Evolutionary conservation across 2,329 filamentous ascomycete species (phyloP), one percentile per base, ranked within the genome.

Genomic region (Fusarium praegraminearum): DNA sequence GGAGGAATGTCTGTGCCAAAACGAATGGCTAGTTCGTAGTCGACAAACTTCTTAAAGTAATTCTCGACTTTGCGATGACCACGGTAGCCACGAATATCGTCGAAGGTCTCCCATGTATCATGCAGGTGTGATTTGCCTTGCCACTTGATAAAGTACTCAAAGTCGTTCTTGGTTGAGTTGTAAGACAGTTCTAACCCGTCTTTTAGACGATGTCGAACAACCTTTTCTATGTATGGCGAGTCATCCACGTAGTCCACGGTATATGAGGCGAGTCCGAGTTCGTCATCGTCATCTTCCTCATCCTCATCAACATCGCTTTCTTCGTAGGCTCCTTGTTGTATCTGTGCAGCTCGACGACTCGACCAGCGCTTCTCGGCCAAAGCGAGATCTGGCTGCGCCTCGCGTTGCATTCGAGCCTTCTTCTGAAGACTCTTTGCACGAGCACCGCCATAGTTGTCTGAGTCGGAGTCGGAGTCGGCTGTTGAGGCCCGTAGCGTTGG

Each of bases 111-210:
- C 95, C 96, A 99, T 0, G 94, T 97, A 59, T 97, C 93, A 82
- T 99, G 96, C 73, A 97, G 90, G 78, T 99, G 94, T 13, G 96
- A 97, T 80, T 94, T 93, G 71, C 91, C 93, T 80, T 98, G 93
- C 96, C 97, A 99, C 83, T 99, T 99, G 80, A 99, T 94, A 80
- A 91, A 88, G 73, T 86, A 99, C 76, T 98, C 93, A 74, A 96
- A 98, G 76, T 98, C 93, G 55, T 94, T 88, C 72, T 86, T 85
- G 26, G 80, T 84, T 3, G 85, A 78, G 49, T 93, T 90, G 57
- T 83, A 83, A 16, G 85, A 80, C 60, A 89, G 79, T 66, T 87
- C 88, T 47, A 87, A 81, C 18, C 86, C 93, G 35, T 93, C 91
- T 78, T 90, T 92, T 38, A 93, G 83, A 50, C 92, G 90, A 79